phyloP scores from a whole-genome alignment of 2,329 filamentous ascomycete species.

The Neobulgaria alba region DNA sequence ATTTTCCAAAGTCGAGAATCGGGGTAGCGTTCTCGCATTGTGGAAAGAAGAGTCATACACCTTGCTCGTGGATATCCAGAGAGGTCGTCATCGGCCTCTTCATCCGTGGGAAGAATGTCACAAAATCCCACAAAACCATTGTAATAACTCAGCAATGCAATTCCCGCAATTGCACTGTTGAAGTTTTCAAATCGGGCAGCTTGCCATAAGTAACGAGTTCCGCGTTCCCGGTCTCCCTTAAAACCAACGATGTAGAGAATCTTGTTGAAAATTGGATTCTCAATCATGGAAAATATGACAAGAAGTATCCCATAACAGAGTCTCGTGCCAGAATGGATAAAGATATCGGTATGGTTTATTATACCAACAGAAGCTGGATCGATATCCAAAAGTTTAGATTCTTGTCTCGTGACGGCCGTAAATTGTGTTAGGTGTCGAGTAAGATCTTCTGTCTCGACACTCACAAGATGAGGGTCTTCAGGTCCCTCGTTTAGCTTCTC shows the following conservation, averaged over 20 bases:
- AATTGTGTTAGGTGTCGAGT: not conserved
- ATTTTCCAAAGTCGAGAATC: slow-evolving; percentile 78
- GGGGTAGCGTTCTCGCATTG: slow-evolving; percentile 73
- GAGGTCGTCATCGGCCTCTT: slow-evolving; percentile 45
- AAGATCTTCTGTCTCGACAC: not conserved
- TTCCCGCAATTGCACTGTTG: slow-evolving; percentile 81
- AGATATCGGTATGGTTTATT: slow-evolving; percentile 70
- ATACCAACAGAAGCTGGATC: slow-evolving; percentile 51
- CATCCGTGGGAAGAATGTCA: slow-evolving; percentile 68
- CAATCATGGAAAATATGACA: slow-evolving; percentile 79
- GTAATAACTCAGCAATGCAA: slow-evolving; percentile 78
- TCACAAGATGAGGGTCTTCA: not conserved
- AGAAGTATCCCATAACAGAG: slow-evolving; percentile 85
- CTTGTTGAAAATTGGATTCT: slow-evolving; percentile 77
- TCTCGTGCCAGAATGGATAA: slow-evolving; percentile 80
- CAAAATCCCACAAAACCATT: slow-evolving; percentile 79
- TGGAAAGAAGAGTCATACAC: slow-evolving; percentile 56
- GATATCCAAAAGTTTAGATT: slow-evolving; percentile 20
- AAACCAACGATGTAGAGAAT: slow-evolving; percentile 87
- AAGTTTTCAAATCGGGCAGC: slow-evolving; percentile 79
- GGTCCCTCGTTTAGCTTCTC: not conserved
- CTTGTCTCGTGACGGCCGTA: slow-evolving; percentile 1
- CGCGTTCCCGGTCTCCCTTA: slow-evolving; percentile 74
- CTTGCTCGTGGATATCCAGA: slow-evolving; percentile 65
- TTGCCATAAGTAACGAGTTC: slow-evolving; percentile 82